Conservation (phyloP, 2,329 filamentous ascomycete genomes). For the Colletotrichum sp. region DNA sequence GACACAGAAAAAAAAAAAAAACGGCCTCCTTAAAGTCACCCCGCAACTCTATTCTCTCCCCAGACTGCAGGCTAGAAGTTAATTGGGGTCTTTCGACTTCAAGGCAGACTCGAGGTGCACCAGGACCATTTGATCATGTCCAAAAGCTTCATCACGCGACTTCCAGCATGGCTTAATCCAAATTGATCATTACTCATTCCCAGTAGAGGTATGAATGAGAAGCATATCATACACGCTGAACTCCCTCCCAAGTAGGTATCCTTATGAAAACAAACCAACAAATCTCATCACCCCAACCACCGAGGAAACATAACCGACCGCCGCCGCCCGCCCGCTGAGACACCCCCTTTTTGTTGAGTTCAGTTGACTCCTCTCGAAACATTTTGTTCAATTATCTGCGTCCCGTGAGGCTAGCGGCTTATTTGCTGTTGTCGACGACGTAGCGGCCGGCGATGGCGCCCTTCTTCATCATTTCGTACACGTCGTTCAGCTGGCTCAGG, state of each 20-base stretch:
- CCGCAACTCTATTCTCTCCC: not conserved
- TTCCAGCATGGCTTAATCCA: not conserved
- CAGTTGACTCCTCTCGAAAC: not conserved
- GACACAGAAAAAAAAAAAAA: not conserved
- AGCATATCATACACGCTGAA: constrained; percentile 17
- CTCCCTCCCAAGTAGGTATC: constrained; percentile 14
- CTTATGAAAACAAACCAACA: not conserved
- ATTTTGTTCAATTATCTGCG: not conserved
- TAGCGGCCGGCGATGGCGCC: constrained; percentile 80
- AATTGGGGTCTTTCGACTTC: not conserved
- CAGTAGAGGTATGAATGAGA: not conserved
- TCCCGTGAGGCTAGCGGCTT: constrained; percentile 23
- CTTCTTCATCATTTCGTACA: constrained; percentile 78
- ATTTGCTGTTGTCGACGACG: constrained; percentile 76
- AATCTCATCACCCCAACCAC: not conserved
- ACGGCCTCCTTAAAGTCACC: not conserved
- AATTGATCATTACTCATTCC: constrained; percentile 4
- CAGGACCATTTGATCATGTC: not conserved
- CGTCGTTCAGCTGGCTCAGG: constrained; percentile 76
- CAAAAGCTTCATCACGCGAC: not conserved
- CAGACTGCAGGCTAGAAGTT: not conserved
- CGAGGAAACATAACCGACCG: not conserved
- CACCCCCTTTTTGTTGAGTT: not conserved
- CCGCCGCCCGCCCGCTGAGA: not conserved
- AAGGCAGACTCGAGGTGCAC: not conserved